A percentile compares a stretch with the other conserved stretches of the same genome.
Evolutionary conservation across 1,139 yeast species (phyloP).

Genomic region (Hanseniaspora gamundiae): DNA sequence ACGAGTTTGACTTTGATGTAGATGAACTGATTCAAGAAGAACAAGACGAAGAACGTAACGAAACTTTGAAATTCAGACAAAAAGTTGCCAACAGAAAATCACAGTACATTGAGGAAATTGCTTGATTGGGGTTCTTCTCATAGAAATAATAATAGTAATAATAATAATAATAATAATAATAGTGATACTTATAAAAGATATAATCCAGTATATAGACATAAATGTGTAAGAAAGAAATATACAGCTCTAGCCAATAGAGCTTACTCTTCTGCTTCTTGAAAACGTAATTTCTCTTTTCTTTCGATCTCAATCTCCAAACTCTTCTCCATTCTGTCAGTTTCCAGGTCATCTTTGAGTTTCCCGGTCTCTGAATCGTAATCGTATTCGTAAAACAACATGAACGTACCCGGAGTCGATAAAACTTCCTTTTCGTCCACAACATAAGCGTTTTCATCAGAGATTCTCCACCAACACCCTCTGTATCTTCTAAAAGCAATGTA

Average conservation of each 20-base stretch:
- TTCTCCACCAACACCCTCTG: slow-evolving; percentile 89
- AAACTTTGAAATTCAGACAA: slow-evolving; percentile 9
- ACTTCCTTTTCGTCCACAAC: slow-evolving; percentile 74
- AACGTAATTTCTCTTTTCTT: slow-evolving; percentile 1
- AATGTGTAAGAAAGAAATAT: not conserved
- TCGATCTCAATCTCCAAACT: slow-evolving; percentile 7
- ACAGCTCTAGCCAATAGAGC: too few relatives aligned
- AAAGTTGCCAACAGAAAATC: slow-evolving; percentile 14
- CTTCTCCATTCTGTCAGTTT: slow-evolving; percentile 15
- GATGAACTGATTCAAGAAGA: slow-evolving; percentile 25
- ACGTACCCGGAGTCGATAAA: slow-evolving; percentile 70
- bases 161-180: too few relatives aligned
- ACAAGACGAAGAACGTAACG: slow-evolving; percentile 13
- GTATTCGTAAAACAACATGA: slow-evolving; percentile 80
- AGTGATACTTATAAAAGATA: not conserved
- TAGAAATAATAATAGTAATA: too few relatives aligned
- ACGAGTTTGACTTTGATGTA: slow-evolving; percentile 23
- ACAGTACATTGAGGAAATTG: not conserved
- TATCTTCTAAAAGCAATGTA: slow-evolving; percentile 74
- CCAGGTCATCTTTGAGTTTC: slow-evolving; percentile 22
- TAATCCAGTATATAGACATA: not conserved
- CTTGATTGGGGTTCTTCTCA: not conserved
- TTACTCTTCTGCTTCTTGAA: not conserved
- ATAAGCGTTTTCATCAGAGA: slow-evolving; percentile 80
- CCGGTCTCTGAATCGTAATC: slow-evolving; percentile 30